Conservation (phyloP, 1,139 yeast genomes). For the Pichia sp. region DNA sequence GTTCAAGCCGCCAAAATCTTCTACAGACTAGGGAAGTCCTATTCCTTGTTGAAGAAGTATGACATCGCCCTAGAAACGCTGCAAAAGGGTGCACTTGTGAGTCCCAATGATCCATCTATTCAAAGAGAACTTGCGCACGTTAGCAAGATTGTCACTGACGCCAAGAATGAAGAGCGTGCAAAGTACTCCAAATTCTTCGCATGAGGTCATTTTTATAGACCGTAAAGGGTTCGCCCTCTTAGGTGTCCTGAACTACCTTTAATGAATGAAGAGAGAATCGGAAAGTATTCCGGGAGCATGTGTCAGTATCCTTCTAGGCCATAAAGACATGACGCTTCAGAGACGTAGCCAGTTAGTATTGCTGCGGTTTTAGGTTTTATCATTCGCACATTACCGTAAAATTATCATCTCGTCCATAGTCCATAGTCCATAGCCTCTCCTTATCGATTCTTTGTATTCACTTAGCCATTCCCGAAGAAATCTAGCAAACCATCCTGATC, state of each 20-base stretch:
- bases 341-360: too few relatives aligned
- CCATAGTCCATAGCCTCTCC: background rate
- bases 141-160: slow-evolving; percentile 32
- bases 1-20: slow-evolving; percentile 55
- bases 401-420: too few relatives aligned
- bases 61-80: slow-evolving; percentile 45
- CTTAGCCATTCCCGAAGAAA: too few relatives aligned
- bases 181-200: slow-evolving; percentile 17
- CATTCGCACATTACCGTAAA: too few relatives aligned
- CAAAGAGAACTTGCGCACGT: slow-evolving; percentile 36
- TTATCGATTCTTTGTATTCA: background rate
- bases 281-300: too few relatives aligned
- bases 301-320: too few relatives aligned
- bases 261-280: background rate
- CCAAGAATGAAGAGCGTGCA: slow-evolving; percentile 34
- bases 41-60: slow-evolving; percentile 35
- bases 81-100: slow-evolving; percentile 35
- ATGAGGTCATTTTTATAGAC: background rate
- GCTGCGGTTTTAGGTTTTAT: too few relatives aligned
- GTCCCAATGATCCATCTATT: slow-evolving; percentile 47
- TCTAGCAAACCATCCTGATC: too few relatives aligned
- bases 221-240: background rate
- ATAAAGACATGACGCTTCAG: too few relatives aligned
- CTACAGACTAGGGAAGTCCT: slow-evolving; percentile 51
- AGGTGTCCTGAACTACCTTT: background rate